Percentiles rank a stretch among this genome's conserved stretches.
These are phyloP conservation scores for Colletotrichum lentis DNA, from an alignment of 2,329 filamentous ascomycete species.

Conservation along the genomic window DNA sequence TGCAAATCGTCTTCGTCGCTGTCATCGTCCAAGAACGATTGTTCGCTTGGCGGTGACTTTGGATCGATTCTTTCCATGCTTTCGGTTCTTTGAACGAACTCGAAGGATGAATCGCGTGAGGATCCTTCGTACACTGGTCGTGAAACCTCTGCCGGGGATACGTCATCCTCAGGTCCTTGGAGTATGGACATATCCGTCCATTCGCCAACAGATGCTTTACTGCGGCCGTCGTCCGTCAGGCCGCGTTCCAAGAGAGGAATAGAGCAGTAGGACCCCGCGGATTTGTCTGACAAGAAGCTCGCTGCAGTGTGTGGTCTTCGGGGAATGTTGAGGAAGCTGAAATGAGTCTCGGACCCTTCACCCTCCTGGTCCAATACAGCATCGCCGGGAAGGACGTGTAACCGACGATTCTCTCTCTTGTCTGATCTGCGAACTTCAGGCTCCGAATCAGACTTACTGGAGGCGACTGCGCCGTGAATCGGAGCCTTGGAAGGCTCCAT, in stretches of 20 bases:
- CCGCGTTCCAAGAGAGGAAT: slow-evolving; percentile 79
- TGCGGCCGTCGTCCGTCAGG: slow-evolving; percentile 59
- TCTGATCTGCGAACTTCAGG: slow-evolving; percentile 48
- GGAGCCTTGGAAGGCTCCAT: slow-evolving; percentile 48
- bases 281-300: slow-evolving; percentile 65
- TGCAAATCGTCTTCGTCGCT: slow-evolving; percentile 57
- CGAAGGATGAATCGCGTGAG: slow-evolving; percentile 53
- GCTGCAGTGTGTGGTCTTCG: slow-evolving; percentile 48
- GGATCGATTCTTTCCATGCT: slow-evolving; percentile 58
- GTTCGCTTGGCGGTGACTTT: slow-evolving; percentile 43
- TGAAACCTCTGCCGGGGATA: slow-evolving; percentile 37
- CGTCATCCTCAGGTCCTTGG: slow-evolving; percentile 55
- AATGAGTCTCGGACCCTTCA: slow-evolving; percentile 39
- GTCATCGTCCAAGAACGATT: slow-evolving; percentile 58
- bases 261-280: slow-evolving; percentile 78
- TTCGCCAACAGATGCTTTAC: slow-evolving; percentile 52
- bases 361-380: slow-evolving; percentile 45
- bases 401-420: slow-evolving; percentile 56
- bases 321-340: slow-evolving; percentile 41
- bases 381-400: slow-evolving; percentile 51
- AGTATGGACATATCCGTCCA: slow-evolving; percentile 67
- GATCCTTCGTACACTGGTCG: slow-evolving; percentile 38
- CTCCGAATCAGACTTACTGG: slow-evolving; percentile 32
- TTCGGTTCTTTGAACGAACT: slow-evolving; percentile 62
- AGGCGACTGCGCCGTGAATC: slow-evolving; percentile 25